phyloP scores from a whole-genome alignment of 1,139 yeast species.

The Komagataea norvegica region DNA sequence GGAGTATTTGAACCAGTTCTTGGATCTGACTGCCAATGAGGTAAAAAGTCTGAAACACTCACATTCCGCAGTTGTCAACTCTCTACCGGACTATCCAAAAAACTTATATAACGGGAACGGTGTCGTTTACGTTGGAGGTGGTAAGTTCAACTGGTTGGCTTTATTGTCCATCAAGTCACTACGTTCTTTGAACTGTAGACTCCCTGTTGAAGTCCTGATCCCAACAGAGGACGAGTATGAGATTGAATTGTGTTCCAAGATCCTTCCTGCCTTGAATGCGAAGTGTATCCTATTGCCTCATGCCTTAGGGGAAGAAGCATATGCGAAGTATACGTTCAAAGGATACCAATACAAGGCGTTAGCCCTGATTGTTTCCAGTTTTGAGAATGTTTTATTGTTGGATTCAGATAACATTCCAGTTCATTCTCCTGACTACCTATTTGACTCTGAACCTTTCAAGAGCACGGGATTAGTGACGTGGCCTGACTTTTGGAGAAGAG shows the following conservation, averaged over 20 bases:
- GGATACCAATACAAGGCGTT: constrained; percentile 80
- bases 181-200: constrained; percentile 54
- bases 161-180: constrained; percentile 60
- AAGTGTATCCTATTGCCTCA: constrained; percentile 61
- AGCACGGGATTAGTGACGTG: constrained; percentile 61
- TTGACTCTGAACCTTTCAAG: constrained; percentile 50
- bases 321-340: constrained; percentile 46
- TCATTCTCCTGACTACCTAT: constrained; percentile 48
- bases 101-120: constrained; percentile 62
- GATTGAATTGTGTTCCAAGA: constrained; percentile 54
- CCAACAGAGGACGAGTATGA: constrained; percentile 71
- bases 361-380: constrained; percentile 69
- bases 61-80: constrained; percentile 49
- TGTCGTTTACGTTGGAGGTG: constrained; percentile 80
- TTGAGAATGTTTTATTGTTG: constrained; percentile 67
- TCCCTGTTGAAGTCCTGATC: constrained; percentile 76
- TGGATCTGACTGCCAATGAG: constrained; percentile 48
- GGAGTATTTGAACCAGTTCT: constrained; percentile 46
- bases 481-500: constrained; percentile 83
- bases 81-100: constrained; percentile 47
- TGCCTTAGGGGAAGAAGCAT: constrained; percentile 45
- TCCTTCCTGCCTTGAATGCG: constrained; percentile 66
- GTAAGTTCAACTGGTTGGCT: constrained; percentile 69
- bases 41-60: constrained; percentile 42
- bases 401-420: constrained; percentile 78